Percentiles rank a stretch among this genome's conserved stretches.
phyloP scores from a whole-genome alignment of 2,329 filamentous ascomycete species.

The Dactylellina drechsleri region DNA sequence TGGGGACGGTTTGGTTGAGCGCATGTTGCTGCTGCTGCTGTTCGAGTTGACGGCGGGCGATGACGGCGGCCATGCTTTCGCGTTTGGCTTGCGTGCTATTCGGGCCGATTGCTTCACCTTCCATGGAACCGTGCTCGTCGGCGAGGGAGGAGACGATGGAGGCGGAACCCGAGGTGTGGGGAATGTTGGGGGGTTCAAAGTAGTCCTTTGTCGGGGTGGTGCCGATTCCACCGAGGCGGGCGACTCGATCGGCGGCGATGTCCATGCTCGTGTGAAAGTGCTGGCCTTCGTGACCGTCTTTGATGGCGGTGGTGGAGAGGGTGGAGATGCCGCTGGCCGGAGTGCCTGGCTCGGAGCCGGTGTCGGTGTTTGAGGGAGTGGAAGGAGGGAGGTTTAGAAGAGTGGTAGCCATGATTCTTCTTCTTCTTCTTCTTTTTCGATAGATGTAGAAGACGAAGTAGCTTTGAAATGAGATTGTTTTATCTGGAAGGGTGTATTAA shows the following conservation, averaged over 20 bases:
- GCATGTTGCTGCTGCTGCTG: conserved; percentile 17
- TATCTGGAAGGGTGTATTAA: conserved; percentile 9
- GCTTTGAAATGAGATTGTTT: neutral
- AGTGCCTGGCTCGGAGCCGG: conserved; percentile 38
- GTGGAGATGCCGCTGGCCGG: conserved; percentile 58
- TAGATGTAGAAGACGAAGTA: neutral
- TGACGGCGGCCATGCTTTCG: conserved; percentile 45
- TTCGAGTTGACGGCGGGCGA: conserved; percentile 44
- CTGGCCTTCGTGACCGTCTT: conserved; percentile 58
- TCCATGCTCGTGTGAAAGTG: conserved; percentile 54
- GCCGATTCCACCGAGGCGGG: conserved; percentile 55
- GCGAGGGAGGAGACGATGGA: conserved; percentile 52
- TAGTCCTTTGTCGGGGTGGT: conserved; percentile 24
- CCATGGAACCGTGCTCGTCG: conserved; percentile 48
- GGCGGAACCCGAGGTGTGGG: conserved; percentile 42
- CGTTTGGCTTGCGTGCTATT: conserved; percentile 55
- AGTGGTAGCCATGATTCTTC: conserved; percentile 45
- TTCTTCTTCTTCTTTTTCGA: too few species aligned
- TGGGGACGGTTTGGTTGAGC: conserved; percentile 19
- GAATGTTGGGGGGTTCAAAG: conserved; percentile 41
- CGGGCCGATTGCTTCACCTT: conserved; percentile 38
- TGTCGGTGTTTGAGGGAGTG: conserved; percentile 15
- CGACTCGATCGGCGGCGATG: conserved; percentile 56
- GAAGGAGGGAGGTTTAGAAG: conserved; percentile 52
- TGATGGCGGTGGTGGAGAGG: conserved; percentile 58